A percentile compares a stretch with the other conserved stretches of the same genome.
phyloP scores from a whole-genome alignment of 2,329 filamentous ascomycete genomes.

The Pseudogymnoascus sp. region DNA sequence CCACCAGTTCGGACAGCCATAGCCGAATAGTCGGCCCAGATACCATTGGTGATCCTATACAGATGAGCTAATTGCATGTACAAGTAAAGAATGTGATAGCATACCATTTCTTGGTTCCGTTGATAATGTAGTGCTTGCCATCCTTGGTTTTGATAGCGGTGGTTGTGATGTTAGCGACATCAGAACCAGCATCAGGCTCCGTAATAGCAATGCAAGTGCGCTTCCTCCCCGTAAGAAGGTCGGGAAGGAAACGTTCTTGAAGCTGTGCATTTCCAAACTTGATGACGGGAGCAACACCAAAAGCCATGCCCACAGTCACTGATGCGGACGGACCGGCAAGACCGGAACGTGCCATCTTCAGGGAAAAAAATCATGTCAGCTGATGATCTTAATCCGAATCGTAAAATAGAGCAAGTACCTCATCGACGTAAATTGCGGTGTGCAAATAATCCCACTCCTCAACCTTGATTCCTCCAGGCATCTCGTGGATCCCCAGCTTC shows the following conservation, averaged over 20 bases:
- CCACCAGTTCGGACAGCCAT: conserved; percentile 66
- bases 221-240: conserved; percentile 57
- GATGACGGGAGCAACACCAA: conserved; percentile 47
- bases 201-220: conserved; percentile 70
- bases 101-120: conserved; percentile 68
- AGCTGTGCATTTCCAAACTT: neutral
- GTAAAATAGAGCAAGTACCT: neutral
- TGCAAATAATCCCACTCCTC: conserved; percentile 70
- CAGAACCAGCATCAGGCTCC: conserved; percentile 64
- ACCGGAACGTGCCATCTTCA: conserved; percentile 55
- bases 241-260: conserved; percentile 50
- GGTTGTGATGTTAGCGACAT: conserved; percentile 65
- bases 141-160: conserved; percentile 53
- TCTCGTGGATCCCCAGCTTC: conserved; percentile 54
- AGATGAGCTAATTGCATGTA: neutral
- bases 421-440: conserved; percentile 41
- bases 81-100: neutral
- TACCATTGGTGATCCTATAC: conserved; percentile 53
- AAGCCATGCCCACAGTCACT: conserved; percentile 64
- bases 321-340: conserved; percentile 53
- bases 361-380: conserved; percentile 42
- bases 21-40: conserved; percentile 57
- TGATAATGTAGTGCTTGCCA: conserved; percentile 61
- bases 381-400: neutral
- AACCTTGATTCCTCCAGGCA: conserved; percentile 56